Conservation (phyloP, 495 filamentous ascomycete genomes). For the Penicillium atrosanguineum region DNA sequence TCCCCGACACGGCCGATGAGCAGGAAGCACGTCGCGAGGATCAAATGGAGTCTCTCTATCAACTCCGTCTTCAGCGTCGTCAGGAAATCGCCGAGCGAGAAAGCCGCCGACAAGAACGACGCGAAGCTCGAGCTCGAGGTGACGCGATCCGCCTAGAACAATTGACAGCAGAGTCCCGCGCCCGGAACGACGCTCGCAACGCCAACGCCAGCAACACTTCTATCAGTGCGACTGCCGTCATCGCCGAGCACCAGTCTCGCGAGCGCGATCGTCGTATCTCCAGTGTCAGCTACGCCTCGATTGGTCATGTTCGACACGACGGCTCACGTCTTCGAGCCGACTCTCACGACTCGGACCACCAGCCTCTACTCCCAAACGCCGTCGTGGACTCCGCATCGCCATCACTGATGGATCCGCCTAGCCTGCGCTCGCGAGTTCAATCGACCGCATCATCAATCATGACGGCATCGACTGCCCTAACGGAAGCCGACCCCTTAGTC, state of each 20-base stretch:
- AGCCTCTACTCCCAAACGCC: slow-evolving; percentile 70
- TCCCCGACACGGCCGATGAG: slow-evolving; percentile 67
- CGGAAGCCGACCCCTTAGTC: slow-evolving; percentile 30
- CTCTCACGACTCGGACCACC: slow-evolving; percentile 71
- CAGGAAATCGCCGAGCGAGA: slow-evolving; percentile 75
- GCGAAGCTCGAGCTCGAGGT: slow-evolving; percentile 67
- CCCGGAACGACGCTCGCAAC: slow-evolving; percentile 22
- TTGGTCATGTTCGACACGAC: slow-evolving; percentile 86
- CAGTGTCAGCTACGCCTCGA: slow-evolving; percentile 78
- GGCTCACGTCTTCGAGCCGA: slow-evolving; percentile 81
- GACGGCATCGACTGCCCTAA: slow-evolving; percentile 20
- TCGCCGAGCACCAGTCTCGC: slow-evolving; percentile 66
- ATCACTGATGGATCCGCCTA: slow-evolving; percentile 21
- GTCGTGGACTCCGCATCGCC: slow-evolving; percentile 41
- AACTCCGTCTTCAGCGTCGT: slow-evolving; percentile 78
- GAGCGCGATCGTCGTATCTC: slow-evolving; percentile 74
- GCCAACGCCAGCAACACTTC: slow-evolving; percentile 32
- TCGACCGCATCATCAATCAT: slow-evolving; percentile 37
- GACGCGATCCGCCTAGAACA: slow-evolving; percentile 62
- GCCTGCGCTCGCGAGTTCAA: slow-evolving; percentile 29
- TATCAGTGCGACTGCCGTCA: slow-evolving; percentile 28
- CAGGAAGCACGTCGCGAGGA: slow-evolving; percentile 81
- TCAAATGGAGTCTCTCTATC: slow-evolving; percentile 90
- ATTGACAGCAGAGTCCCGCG: slow-evolving; percentile 45
- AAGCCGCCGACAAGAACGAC: slow-evolving; percentile 59